Evolutionary conservation across 257 asterid species (phyloP).

Genomic region (Penstemon eatonii): DNA sequence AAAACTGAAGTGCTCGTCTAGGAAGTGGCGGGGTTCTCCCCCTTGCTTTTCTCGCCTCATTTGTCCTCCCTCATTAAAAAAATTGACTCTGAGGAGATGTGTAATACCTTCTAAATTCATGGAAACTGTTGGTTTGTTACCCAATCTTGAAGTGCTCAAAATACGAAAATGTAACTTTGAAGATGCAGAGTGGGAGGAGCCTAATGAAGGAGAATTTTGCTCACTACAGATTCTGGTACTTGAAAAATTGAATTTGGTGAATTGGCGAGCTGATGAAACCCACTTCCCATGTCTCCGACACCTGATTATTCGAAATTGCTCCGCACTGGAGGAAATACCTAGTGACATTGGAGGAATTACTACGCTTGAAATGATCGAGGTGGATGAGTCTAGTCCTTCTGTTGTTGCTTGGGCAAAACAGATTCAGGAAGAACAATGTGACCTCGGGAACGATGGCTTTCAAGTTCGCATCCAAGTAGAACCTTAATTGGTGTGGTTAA

Average conservation of each 20-base stretch:
- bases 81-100: slow-evolving; percentile 17
- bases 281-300: slow-evolving; percentile 27
- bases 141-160: slow-evolving; percentile 32
- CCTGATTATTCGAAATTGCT: slow-evolving; percentile 1
- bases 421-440: slow-evolving; percentile 26
- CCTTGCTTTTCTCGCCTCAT: not conserved
- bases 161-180: not conserved
- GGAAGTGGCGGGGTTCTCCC: too few relatives aligned
- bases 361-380: slow-evolving; percentile 23
- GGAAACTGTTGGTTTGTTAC: slow-evolving; percentile 17
- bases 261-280: slow-evolving; percentile 19
- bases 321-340: slow-evolving; percentile 21
- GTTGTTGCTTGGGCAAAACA: slow-evolving; percentile 9
- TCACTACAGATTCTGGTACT: slow-evolving; percentile 11
- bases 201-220: slow-evolving; percentile 22
- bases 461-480: slow-evolving; percentile 16
- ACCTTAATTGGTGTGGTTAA: too few relatives aligned
- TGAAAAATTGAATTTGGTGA: not conserved
- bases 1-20: slow-evolving; percentile 6
- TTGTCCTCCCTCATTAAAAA: slow-evolving; percentile 22
- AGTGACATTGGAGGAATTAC: slow-evolving; percentile 20
- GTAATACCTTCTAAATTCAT: slow-evolving; percentile 8
- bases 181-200: slow-evolving; percentile 20
- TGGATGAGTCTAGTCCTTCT: not conserved
- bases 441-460: slow-evolving; percentile 22